Evolutionary conservation across 2,329 filamentous ascomycete genomes (phyloP), one percentile per base, ranked within the genome.

Genomic region (Shiraia sp.): DNA sequence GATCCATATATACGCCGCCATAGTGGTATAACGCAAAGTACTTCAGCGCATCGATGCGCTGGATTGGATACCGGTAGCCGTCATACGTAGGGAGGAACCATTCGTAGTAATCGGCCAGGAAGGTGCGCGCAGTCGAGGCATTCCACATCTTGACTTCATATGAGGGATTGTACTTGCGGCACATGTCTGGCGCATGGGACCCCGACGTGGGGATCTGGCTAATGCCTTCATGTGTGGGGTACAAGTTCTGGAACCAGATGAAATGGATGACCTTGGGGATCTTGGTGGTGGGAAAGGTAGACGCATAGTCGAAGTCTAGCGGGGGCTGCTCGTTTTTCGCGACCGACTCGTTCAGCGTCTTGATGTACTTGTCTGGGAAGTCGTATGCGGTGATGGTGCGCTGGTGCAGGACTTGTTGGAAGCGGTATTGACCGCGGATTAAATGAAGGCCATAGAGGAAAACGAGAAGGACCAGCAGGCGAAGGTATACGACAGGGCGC

Each of bases 1-100:
- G 46, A 22, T 61, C 59, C 49, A 63, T 53, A 28, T 63, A 63
- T 1, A 61, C 46, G 12, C 59, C 57, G 6, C 59, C 59, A 15
- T 37, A 59, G 28, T 61, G 54, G 24, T 45, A 53, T 1, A 63
- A 51, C 9, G 46, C 48, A 29, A 61, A 58, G 34, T 63, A 63
- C 30, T 58, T 54, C 14, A 61, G 32, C 4, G 54, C 55, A 23
- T 63, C 57, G n/a, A 58, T 47, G 10, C 50, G 49, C 35, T 63
- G 56, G 16, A 63, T 63, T 2, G 51, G 50, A n/a, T 63, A 42
- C 22, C 24, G 32, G 45, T 63, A 63, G 23, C 45, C 43, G 25
- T 51, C 46, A 38, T 60, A 61, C 5, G 51, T 57, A 16, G 47
- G 40, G 2, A 53, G 16, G 9, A 59, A 57, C 55, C 53, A 59